A percentile compares a stretch with the other conserved stretches of the same genome.
Conservation (phyloP, 768 basidiomycete genomes). For the Auricularia sp. region DNA sequence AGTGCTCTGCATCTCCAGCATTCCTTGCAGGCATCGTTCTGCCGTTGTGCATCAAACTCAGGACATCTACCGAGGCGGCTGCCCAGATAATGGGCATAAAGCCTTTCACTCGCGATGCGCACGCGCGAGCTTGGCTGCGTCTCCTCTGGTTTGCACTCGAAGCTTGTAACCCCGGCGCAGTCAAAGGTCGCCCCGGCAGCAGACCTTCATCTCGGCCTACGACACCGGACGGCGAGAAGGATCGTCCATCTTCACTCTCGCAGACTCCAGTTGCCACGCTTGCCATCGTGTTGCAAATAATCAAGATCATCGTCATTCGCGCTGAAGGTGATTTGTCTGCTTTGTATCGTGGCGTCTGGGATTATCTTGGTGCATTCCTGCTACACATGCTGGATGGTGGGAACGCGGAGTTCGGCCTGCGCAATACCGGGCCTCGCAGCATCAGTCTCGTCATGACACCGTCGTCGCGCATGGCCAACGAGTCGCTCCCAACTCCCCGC, state of each 20-base stretch:
- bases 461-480: constrained; percentile 3
- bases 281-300: constrained; percentile 48
- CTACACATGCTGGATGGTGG: constrained; percentile 44
- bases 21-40: constrained; percentile 57
- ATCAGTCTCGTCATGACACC: constrained; percentile 13
- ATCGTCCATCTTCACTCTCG: not conserved
- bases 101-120: constrained; percentile 34
- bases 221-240: constrained; percentile 18
- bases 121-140: constrained; percentile 49
- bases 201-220: not conserved
- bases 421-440: constrained; percentile 19
- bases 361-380: constrained; percentile 45
- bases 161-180: constrained; percentile 29
- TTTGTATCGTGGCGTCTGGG: constrained; percentile 50
- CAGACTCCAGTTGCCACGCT: constrained; percentile 20
- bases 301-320: constrained; percentile 57
- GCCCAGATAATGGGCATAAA: constrained; percentile 33
- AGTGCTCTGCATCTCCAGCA: constrained; percentile 41
- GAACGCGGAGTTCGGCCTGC: constrained; percentile 49
- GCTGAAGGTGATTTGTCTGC: constrained; percentile 50
- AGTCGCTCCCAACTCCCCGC: constrained; percentile 33
- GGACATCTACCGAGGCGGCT: constrained; percentile 36
- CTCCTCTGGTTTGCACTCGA: constrained; percentile 49
- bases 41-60: constrained; percentile 46
- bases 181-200: not conserved